Percentiles rank a stretch among this genome's conserved stretches.
Conservation (phyloP, 2,329 filamentous ascomycete species). For the Ambrosiella xylebori region DNA sequence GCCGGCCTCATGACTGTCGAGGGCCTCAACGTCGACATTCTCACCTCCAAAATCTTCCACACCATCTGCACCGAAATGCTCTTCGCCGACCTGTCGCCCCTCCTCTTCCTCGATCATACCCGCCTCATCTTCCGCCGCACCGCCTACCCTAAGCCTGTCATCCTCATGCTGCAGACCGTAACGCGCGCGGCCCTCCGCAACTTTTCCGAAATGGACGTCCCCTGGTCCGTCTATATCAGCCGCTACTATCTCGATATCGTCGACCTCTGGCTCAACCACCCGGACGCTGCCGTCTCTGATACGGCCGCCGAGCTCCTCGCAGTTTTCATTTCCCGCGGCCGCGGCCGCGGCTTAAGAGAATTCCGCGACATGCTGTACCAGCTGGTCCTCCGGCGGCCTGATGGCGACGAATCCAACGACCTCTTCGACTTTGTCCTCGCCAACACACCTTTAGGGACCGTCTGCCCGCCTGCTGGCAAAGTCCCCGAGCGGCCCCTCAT, state of each 20-base stretch:
- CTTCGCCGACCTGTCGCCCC: constrained; percentile 2
- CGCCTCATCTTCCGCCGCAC: constrained; percentile 1
- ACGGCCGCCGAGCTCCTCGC: constrained; percentile 3
- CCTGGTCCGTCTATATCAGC: constrained; percentile 1
- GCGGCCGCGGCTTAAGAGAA: neutral
- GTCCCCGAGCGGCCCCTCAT: neutral
- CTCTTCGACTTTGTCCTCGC: neutral
- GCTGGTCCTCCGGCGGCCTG: neutral
- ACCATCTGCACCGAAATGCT: constrained; percentile 1
- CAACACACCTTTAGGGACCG: neutral
- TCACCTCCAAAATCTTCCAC: constrained; percentile 3
- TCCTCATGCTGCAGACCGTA: constrained; percentile 4
- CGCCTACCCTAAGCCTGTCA: neutral
- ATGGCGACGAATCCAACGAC: neutral
- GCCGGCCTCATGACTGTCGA: constrained; percentile 3
- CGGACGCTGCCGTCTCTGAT: neutral
- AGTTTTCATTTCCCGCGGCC: neutral
- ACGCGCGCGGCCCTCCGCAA: neutral
- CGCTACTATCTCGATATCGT: constrained; percentile 5
- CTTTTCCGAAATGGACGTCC: constrained; percentile 2
- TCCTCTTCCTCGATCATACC: constrained; percentile 4
- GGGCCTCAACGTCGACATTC: constrained; percentile 1
- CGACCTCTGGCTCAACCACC: constrained; percentile 9
- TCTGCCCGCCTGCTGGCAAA: neutral
- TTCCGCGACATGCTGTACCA: neutral